Evolutionary conservation across 177 flowering plant species (phyloP).

Genomic region (Vitis hybrid): DNA sequence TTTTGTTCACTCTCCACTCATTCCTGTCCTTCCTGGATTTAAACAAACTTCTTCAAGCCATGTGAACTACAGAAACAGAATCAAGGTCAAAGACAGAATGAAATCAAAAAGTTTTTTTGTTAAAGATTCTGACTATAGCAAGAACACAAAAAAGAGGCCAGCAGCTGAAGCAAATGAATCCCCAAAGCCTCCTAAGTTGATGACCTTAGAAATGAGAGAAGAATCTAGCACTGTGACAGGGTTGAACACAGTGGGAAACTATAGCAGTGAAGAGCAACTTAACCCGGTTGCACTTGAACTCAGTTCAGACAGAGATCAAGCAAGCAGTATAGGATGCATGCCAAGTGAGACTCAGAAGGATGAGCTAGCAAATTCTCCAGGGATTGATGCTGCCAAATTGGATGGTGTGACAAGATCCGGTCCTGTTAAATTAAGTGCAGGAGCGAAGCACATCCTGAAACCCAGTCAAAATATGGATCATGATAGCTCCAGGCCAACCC

Average conservation of each 20-base stretch:
- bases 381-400: constrained; percentile 17
- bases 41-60: constrained; percentile 18
- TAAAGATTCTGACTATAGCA: constrained; percentile 18
- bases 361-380: constrained; percentile 14
- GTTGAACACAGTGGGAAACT: constrained; percentile 10
- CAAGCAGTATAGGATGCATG: constrained; percentile 6
- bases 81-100: constrained; percentile 22
- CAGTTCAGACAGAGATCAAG: constrained; percentile 15
- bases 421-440: constrained; percentile 57
- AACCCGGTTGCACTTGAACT: constrained; percentile 10
- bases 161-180: constrained; percentile 19
- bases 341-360: constrained; percentile 17
- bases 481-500: constrained; percentile 32
- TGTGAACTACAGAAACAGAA: constrained; percentile 20
- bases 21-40: constrained; percentile 28
- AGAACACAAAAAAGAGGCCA: constrained; percentile 42
- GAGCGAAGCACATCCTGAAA: constrained; percentile 63
- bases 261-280: constrained; percentile 10
- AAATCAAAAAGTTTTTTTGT: constrained; percentile 19
- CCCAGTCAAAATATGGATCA: constrained; percentile 40
- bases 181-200: constrained; percentile 20
- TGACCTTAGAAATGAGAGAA: constrained; percentile 25
- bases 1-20: constrained; percentile 21
- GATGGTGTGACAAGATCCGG: constrained; percentile 36
- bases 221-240: constrained; percentile 15